A percentile compares a stretch with the other conserved stretches of the same genome.
Conservation (phyloP, 2,329 filamentous ascomycete genomes). For the Nemania abortiva region DNA sequence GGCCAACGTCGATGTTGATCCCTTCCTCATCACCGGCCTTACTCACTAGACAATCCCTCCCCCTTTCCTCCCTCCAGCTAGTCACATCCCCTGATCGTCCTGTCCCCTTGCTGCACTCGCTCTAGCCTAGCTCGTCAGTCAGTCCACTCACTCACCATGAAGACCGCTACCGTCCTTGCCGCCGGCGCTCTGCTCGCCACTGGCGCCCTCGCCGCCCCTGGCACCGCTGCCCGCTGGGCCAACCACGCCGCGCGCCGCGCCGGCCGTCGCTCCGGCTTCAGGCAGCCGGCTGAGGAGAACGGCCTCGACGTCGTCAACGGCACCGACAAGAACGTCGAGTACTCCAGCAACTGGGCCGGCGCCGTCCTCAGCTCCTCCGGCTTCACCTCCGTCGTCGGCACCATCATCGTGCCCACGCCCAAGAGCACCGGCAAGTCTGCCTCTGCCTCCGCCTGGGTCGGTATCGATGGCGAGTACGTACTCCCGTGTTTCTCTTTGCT, state of each 20-base stretch:
- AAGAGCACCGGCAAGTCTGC: conserved; percentile 45
- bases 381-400: conserved; percentile 65
- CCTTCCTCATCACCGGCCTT: conserved; percentile 19
- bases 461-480: conserved; percentile 66
- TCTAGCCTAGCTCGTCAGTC: conserved; percentile 12
- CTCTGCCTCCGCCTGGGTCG: conserved; percentile 61
- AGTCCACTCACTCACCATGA: too few species aligned
- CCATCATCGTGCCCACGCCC: conserved; percentile 65
- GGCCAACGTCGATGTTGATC: conserved; percentile 26
- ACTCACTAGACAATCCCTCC: conserved; percentile 13
- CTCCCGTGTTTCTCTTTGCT: not conserved
- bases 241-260: conserved; percentile 47
- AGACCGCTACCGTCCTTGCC: conserved; percentile 57
- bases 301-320: conserved; percentile 48
- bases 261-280: conserved; percentile 41
- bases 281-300: conserved; percentile 48
- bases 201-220: conserved; percentile 59
- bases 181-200: conserved; percentile 56
- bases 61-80: not conserved
- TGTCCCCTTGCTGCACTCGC: conserved; percentile 6
- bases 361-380: conserved; percentile 63
- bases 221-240: conserved; percentile 56
- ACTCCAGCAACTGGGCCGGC: conserved; percentile 71
- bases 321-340: conserved; percentile 58
- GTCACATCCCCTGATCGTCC: conserved; percentile 14